Evolutionary conservation across 2,329 filamentous ascomycete genomes (phyloP).

Genomic region (Curvularia sp.): DNA sequence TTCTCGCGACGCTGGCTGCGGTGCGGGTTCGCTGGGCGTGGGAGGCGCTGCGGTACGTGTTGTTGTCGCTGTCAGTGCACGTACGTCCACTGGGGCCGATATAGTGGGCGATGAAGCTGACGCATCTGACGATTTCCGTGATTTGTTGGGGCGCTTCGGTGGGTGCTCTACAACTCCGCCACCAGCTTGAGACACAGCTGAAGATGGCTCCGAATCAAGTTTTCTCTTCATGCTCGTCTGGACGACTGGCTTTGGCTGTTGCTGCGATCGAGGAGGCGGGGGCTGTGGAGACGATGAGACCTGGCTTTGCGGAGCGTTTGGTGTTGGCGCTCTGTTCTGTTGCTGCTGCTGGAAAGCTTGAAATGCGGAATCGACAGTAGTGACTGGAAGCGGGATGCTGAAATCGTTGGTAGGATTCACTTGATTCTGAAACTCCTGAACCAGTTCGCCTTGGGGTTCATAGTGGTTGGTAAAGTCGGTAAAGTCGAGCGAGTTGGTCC

Average conservation of each 20-base stretch:
- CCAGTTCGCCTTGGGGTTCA: slow-evolving; percentile 57
- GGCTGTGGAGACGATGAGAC: slow-evolving; percentile 32
- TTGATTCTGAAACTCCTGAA: slow-evolving; percentile 46
- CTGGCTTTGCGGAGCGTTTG: slow-evolving; percentile 28
- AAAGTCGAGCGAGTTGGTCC: slow-evolving; percentile 47
- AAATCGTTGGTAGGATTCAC: slow-evolving; percentile 46
- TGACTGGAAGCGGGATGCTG: slow-evolving; percentile 45
- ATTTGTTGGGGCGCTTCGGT: slow-evolving; percentile 44
- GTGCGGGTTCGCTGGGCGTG: slow-evolving; percentile 23
- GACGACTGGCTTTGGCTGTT: slow-evolving; percentile 27
- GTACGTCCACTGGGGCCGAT: slow-evolving; percentile 24
- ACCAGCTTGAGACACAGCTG: slow-evolving; percentile 34
- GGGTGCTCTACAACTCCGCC: slow-evolving; percentile 28
- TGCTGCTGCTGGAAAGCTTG: slow-evolving; percentile 29
- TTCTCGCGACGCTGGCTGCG: slow-evolving; percentile 19
- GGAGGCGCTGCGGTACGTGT: slow-evolving; percentile 24
- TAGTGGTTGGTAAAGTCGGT: slow-evolving; percentile 46
- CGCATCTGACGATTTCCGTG: slow-evolving; percentile 42
- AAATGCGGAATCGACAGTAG: slow-evolving; percentile 23
- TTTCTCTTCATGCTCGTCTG: slow-evolving; percentile 50
- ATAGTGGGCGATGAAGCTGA: slow-evolving; percentile 36
- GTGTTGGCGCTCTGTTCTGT: slow-evolving; percentile 19
- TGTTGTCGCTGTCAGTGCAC: slow-evolving; percentile 30
- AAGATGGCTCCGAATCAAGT: slow-evolving; percentile 41
- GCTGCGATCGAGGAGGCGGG: slow-evolving; percentile 15